Evolutionary conservation across 805 yeast genomes (phyloP).

Genomic region (Saccharomycopsis fodiens): DNA sequence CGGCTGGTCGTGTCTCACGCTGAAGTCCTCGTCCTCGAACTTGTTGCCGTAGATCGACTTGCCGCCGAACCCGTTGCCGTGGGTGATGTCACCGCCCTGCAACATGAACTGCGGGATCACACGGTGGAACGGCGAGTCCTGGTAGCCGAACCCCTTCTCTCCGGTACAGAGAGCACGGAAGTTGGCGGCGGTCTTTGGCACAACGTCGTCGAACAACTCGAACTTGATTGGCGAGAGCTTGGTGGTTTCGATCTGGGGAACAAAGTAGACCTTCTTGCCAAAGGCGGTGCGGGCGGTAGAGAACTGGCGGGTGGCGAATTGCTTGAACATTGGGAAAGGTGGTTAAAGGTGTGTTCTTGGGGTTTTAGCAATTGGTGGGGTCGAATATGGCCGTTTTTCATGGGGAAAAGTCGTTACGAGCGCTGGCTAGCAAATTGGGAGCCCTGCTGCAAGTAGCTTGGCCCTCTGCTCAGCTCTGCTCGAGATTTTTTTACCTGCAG

Average conservation of each 20-base stretch:
- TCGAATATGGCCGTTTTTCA: too few relatives aligned
- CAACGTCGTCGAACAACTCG: conserved; percentile 63
- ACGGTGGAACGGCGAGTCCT: conserved; percentile 85
- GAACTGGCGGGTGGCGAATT: conserved; percentile 5
- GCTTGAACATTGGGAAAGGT: not conserved
- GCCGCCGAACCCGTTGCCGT: conserved; percentile 68
- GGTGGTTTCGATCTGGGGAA: conserved; percentile 33
- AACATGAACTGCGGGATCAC: conserved; percentile 86
- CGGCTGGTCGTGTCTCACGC: conserved; percentile 69
- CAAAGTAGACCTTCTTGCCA: conserved; percentile 18
- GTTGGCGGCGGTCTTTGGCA: conserved; percentile 85
- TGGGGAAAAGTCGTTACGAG: too few relatives aligned
- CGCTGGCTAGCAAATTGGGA: too few relatives aligned
- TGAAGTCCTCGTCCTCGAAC: conserved; percentile 86
- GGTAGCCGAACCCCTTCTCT: conserved; percentile 72
- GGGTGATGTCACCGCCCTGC: conserved; percentile 90
- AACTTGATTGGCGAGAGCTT: conserved; percentile 75
- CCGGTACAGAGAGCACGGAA: conserved; percentile 87
- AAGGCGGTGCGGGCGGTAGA: conserved; percentile 10
- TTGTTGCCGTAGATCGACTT: conserved; percentile 77
- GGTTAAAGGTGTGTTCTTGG: too few relatives aligned
- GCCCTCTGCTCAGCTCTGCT: too few relatives aligned
- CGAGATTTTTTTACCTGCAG: too few relatives aligned
- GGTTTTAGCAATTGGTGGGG: too few relatives aligned
- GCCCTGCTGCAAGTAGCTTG: too few relatives aligned